Percentiles rank a stretch among this genome's conserved stretches.
phyloP scores from a whole-genome alignment of 2,329 filamentous ascomycete species.

The Ophiocordyceps camponoti-floridani region DNA sequence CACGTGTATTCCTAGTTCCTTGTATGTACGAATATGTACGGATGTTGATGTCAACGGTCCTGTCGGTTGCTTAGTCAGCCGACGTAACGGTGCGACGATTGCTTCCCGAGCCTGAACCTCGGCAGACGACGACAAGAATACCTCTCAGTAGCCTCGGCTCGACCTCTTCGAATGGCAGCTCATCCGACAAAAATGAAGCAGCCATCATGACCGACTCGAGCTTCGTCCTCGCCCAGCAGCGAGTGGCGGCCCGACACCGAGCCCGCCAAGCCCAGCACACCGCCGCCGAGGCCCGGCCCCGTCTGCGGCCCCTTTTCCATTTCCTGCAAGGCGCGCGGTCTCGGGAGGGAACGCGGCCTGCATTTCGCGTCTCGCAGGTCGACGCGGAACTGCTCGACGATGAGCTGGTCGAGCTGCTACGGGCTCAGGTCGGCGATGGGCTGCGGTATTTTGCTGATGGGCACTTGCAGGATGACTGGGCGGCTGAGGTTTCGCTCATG shows the following conservation, averaged over 20 bases:
- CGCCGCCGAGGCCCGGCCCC: constrained; percentile 20
- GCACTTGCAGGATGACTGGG: constrained; percentile 70
- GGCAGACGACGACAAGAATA: too few species aligned
- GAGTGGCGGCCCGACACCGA: constrained; percentile 64
- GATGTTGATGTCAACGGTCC: too few species aligned
- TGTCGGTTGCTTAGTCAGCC: too few species aligned
- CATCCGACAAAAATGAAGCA: neutral
- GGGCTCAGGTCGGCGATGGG: constrained; percentile 70
- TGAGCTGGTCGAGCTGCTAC: constrained; percentile 73
- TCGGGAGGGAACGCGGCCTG: constrained; percentile 62
- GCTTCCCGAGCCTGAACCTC: too few species aligned
- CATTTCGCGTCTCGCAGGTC: constrained; percentile 87
- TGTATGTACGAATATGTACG: too few species aligned
- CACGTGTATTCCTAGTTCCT: too few species aligned
- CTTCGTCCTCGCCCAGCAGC: constrained; percentile 79
- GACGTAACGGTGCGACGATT: too few species aligned
- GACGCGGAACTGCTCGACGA: constrained; percentile 92
- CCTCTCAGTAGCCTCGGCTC: too few species aligned
- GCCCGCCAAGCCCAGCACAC: constrained; percentile 52
- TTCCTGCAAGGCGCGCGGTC: constrained; percentile 57
- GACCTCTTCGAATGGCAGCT: too few species aligned
- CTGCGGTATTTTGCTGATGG: constrained; percentile 68
- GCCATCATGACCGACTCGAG: constrained; percentile 34
- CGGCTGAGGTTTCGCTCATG: constrained; percentile 62
- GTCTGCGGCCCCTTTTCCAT: constrained; percentile 40